Evolutionary conservation across 2,329 filamentous ascomycete species (phyloP).

Genomic region (Xylaria sp.): DNA sequence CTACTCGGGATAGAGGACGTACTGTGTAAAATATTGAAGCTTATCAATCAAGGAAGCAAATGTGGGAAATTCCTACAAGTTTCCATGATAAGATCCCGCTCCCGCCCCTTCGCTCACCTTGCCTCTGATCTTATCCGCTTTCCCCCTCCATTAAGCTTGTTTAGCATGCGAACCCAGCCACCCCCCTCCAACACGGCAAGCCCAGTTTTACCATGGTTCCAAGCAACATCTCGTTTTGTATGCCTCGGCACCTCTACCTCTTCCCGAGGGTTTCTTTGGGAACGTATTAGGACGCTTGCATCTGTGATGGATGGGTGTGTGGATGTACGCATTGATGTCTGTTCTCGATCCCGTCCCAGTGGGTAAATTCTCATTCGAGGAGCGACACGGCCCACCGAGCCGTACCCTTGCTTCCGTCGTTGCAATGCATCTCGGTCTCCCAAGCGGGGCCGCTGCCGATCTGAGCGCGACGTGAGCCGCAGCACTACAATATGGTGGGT

Average conservation of each 20-base stretch:
- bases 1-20: too few species aligned
- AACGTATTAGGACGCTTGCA: background rate
- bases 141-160: background rate
- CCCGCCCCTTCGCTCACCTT: too few species aligned
- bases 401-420: constrained; percentile 11
- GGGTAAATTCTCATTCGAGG: constrained; percentile 16
- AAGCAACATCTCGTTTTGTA: background rate
- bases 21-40: too few species aligned
- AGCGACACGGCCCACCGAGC: background rate
- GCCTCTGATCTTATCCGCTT: background rate
- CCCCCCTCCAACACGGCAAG: background rate
- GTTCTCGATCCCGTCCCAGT: background rate
- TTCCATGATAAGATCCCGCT: background rate
- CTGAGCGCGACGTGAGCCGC: background rate
- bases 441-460: background rate
- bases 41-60: background rate
- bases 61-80: background rate
- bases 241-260: background rate
- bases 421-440: constrained; percentile 14
- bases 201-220: background rate
- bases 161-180: background rate
- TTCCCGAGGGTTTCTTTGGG: too few species aligned
- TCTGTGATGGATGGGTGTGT: background rate
- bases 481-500: background rate
- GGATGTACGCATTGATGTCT: constrained; percentile 12